Conservation (phyloP, 495 filamentous ascomycete genomes). For the Aspergillus sparsus region DNA sequence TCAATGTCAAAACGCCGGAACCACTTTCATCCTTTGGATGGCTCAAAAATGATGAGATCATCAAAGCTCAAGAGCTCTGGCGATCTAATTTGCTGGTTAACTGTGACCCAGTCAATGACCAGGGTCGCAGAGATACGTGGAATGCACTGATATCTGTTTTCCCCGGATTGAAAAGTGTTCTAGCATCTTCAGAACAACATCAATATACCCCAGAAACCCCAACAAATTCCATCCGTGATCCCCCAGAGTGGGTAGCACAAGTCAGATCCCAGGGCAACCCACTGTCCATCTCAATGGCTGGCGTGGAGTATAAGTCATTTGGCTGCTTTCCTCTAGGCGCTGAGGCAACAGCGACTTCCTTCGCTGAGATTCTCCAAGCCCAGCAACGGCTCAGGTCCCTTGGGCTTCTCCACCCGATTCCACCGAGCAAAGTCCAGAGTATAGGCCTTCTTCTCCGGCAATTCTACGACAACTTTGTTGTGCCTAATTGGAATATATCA, state of each 20-base stretch:
- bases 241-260: slow-evolving; percentile 44
- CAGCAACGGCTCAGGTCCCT: slow-evolving; percentile 51
- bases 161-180: slow-evolving; percentile 29
- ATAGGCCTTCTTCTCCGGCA: slow-evolving; percentile 35
- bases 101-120: slow-evolving; percentile 13
- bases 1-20: slow-evolving; percentile 39
- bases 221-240: slow-evolving; percentile 31
- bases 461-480: slow-evolving; percentile 33
- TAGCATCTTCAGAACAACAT: slow-evolving; percentile 31
- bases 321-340: slow-evolving; percentile 61
- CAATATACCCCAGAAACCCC: slow-evolving; percentile 13
- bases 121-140: slow-evolving; percentile 28
- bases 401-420: slow-evolving; percentile 48
- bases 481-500: slow-evolving; percentile 17
- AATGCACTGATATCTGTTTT: slow-evolving; percentile 31
- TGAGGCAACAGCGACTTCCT: slow-evolving; percentile 43
- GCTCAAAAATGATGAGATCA: slow-evolving; percentile 55
- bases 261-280: slow-evolving; percentile 45
- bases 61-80: slow-evolving; percentile 54
- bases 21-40: slow-evolving; percentile 58
- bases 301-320: slow-evolving; percentile 46
- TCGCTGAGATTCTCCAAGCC: slow-evolving; percentile 51
- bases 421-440: slow-evolving; percentile 35
- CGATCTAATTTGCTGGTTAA: slow-evolving; percentile 44
- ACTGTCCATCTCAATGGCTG: slow-evolving; percentile 51